Evolutionary conservation across 1,284 basidiomycete genomes (phyloP), one percentile per base, ranked within the genome.

Genomic region (Trichosporon coremiiforme): DNA sequence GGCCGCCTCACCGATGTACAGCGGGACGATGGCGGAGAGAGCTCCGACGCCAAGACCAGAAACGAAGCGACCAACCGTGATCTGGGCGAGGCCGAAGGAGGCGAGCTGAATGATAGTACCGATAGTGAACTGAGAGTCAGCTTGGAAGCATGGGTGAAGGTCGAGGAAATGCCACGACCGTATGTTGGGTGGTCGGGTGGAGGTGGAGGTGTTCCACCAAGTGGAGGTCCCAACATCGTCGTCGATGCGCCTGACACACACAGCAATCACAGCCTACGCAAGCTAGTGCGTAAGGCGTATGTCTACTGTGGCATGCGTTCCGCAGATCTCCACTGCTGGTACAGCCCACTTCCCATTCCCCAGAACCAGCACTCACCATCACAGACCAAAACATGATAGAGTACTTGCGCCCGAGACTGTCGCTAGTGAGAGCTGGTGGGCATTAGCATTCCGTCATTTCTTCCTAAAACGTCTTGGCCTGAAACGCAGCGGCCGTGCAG

Each of bases 1-100:
- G 0, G 91, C 88, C 0, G 90, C 90, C 80, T 93, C 91, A 50
- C 91, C 91, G 74, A 90, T 92, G 80, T 91, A 92, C 5, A 92
- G 86, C 55, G 91, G 91, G 0, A 92, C 91, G 70, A 92, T 89
- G 64, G 90, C 90, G 70, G 90, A 91, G 62, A 92, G 78, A 8
- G 91, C 89, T n/a, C 91, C 90, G 2, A 93, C 91, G 36, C 91
- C 91, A 29, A 78, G 69, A 72, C 82, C 81, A 12, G 80, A 79
- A 20, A 82, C 68, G 64, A 79, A 79, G 25, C 79, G 78, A 1
- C 84, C 91, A 68, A 90, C 85, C 0, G 89, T 88, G 45, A 93
- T 86, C 78, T 92, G 91, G 0, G 80, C 87, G 60, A 91, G 86
- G 75, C 91, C 89, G 0, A 85, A 85, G 0, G 91, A 89, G 8